A percentile compares a stretch with the other conserved stretches of the same genome.
Conservation (phyloP, 129 eudicot species). For the Helichrysum umbraculigerum region DNA sequence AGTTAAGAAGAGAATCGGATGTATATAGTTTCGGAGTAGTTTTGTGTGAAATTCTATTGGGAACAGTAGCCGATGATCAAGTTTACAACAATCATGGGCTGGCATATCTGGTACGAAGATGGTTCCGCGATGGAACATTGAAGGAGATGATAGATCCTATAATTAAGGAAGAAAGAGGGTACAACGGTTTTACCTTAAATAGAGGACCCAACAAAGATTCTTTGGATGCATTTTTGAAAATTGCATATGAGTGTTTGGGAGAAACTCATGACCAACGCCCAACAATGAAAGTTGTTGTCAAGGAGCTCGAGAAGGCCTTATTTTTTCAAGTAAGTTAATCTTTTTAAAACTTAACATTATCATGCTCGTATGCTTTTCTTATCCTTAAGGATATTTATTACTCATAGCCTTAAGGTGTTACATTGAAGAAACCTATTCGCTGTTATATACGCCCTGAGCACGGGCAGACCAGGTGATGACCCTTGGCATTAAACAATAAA, state of each 20-base stretch:
- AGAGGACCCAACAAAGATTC: neutral
- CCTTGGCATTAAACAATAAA: too few species aligned
- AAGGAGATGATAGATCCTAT: neutral
- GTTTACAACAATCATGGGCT: too few species aligned
- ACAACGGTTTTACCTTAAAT: neutral
- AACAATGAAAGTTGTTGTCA: neutral
- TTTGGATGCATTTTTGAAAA: too few species aligned
- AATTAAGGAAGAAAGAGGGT: neutral
- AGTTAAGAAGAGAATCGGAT: neutral
- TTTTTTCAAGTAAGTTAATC: neutral
- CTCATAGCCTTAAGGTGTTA: too few species aligned
- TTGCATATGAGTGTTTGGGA: neutral
- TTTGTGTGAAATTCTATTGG: neutral
- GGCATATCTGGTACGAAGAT: neutral
- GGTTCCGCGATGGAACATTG: neutral
- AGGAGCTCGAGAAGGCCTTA: neutral
- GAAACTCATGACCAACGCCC: neutral
- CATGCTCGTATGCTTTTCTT: too few species aligned
- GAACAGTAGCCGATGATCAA: neutral
- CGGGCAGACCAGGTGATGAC: too few species aligned
- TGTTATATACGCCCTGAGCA: too few species aligned
- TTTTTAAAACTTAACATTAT: too few species aligned
- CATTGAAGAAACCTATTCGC: too few species aligned
- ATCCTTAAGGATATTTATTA: too few species aligned
- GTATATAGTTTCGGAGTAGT: neutral